These are phyloP conservation scores for Monosporozyma servazzii DNA, from an alignment of 805 yeast genomes.

Conservation along the genomic window DNA sequence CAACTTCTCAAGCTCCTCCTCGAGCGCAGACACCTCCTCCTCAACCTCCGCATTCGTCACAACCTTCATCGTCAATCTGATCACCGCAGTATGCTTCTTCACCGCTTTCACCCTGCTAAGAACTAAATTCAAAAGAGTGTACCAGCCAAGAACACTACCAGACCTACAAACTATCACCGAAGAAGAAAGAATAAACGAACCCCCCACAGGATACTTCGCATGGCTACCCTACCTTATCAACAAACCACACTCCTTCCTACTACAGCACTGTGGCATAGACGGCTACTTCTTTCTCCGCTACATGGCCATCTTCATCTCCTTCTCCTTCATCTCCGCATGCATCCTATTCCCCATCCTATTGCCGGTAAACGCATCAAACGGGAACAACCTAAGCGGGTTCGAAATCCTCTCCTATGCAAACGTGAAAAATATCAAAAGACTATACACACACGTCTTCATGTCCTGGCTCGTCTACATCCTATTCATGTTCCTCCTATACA, in stretches of 20 bases:
- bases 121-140: constrained; percentile 56
- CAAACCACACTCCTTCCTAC: constrained; percentile 50
- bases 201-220: constrained; percentile 50
- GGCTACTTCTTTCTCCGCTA: constrained; percentile 70
- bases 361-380: constrained; percentile 68
- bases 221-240: constrained; percentile 48
- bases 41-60: constrained; percentile 76
- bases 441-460: constrained; percentile 64
- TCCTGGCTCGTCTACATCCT: constrained; percentile 67
- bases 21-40: constrained; percentile 28
- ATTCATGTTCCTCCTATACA: constrained; percentile 58
- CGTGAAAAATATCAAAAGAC: constrained; percentile 52
- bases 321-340: constrained; percentile 46
- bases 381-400: constrained; percentile 46
- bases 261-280: constrained; percentile 66
- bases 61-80: constrained; percentile 59
- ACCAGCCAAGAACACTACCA: constrained; percentile 65
- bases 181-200: constrained; percentile 51
- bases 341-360: constrained; percentile 60
- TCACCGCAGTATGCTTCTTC: constrained; percentile 48
- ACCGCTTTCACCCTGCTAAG: constrained; percentile 54
- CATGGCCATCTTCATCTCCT: constrained; percentile 42
- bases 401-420: constrained; percentile 58
- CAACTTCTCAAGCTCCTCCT: not conserved
- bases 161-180: constrained; percentile 29